Conservation (phyloP, 768 basidiomycete genomes). For the Boletus edulis region DNA sequence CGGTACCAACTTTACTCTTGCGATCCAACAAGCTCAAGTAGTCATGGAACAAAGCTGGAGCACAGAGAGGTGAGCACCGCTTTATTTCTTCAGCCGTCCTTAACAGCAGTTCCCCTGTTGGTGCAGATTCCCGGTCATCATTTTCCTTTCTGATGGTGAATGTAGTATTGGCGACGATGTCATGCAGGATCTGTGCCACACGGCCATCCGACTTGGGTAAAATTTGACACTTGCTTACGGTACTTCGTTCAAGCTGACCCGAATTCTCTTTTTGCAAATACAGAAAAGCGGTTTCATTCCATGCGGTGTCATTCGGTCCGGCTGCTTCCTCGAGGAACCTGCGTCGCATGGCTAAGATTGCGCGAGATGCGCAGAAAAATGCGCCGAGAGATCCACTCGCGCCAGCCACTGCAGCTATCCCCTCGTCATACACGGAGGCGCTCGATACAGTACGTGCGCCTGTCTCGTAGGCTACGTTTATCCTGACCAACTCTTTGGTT, state of each 20-base stretch:
- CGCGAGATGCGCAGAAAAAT: constrained; percentile 43
- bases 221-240: too few species aligned
- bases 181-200: constrained; percentile 40
- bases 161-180: constrained; percentile 37
- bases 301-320: constrained; percentile 55
- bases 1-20: constrained; percentile 45
- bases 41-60: constrained; percentile 50
- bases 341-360: constrained; percentile 52
- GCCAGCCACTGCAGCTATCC: constrained; percentile 31
- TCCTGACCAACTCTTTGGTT: too few species aligned
- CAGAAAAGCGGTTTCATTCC: constrained; percentile 57
- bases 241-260: background rate
- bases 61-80: constrained; percentile 39
- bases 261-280: background rate
- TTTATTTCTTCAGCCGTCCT: background rate
- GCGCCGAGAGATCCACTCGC: constrained; percentile 40
- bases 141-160: constrained; percentile 45
- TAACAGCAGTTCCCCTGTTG: background rate
- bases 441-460: constrained; percentile 43
- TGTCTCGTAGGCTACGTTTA: too few species aligned
- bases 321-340: constrained; percentile 26
- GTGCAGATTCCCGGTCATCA: constrained; percentile 29
- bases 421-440: constrained; percentile 50
- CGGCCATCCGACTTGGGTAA: constrained; percentile 46
- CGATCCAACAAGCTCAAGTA: constrained; percentile 35